Percentiles rank a stretch among this genome's conserved stretches.
Conservation (phyloP, 2,329 filamentous ascomycete genomes). For the Colletotrichum melonis region DNA sequence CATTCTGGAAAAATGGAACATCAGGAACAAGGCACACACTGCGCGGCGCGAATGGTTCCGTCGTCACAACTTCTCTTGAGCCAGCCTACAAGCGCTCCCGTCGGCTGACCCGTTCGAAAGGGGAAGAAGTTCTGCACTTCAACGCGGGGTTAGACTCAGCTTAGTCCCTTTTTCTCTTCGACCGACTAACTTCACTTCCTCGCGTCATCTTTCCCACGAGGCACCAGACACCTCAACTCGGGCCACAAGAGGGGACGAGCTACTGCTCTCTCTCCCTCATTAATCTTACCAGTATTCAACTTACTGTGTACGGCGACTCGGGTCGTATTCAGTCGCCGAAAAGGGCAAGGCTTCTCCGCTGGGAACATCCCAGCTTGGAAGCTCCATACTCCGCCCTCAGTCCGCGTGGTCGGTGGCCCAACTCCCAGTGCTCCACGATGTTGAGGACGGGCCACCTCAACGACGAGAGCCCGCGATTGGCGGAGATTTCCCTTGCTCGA, state of each 20-base stretch:
- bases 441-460: neutral
- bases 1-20: neutral
- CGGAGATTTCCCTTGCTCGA: slow-evolving; percentile 21
- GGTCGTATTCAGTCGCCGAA: neutral
- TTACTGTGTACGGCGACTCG: slow-evolving; percentile 9
- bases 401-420: neutral
- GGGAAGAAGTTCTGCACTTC: neutral
- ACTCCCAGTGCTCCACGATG: neutral
- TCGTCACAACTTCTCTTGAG: neutral
- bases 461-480: slow-evolving; percentile 8
- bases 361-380: slow-evolving; percentile 13
- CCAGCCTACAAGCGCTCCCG: neutral
- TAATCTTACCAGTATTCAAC: neutral
- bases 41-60: neutral
- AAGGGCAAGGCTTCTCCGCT: neutral
- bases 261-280: neutral
- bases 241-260: neutral
- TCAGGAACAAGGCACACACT: neutral
- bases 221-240: neutral
- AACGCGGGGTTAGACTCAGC: neutral
- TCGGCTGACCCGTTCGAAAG: neutral
- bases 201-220: neutral
- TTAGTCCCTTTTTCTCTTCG: neutral
- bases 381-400: neutral
- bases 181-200: too few relatives aligned